Base-by-base conservation (phyloP, 169 alveolate species). In the Plasmodium falciparum region DNA sequence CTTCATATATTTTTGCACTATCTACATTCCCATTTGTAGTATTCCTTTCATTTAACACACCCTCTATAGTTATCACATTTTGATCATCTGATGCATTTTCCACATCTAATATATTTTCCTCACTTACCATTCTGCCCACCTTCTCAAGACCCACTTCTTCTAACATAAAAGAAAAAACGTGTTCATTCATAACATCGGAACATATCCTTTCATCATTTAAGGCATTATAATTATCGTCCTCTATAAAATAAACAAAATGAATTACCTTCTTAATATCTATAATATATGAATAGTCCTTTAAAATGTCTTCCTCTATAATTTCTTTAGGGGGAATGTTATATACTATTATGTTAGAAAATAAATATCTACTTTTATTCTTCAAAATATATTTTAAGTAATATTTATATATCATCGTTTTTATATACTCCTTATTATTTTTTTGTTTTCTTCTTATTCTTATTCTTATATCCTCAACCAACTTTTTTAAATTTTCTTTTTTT, bases 341-440 rank as follows among this genome's bases (percentile, higher is more conserved):
- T 11, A 73, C 24, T 7, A 86, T 67, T 24, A 86, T 20, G 49
- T 86, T 72, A 12, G 70, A 54, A 71, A 86, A 86, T 61, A 72
- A 29, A 20, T 61, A 83, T 3, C 17, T 43, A n/a, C 85, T 83
- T n/a, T 78, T 69, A 17, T 56, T 17, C 13, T 45, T 15, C 47
- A 63, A 8, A 11, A 47, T 24, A 22, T 52, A 12, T 67, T 86
- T 56, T 66, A 86, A 45, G 43, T 72, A 72, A 52, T 12, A 61
- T n/a, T 29, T 13, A 61, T 86, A 86, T 24, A 86, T 62, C 12
- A 39, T 39, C 47, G 47, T 39, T 39, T 39, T 39, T 39, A 39
- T 39, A 39, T 39, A 39, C 6, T 5, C 47, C 47, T 39, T 39
- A 39, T 39, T 39, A 39, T 39, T 39, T 39, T 39, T 39, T 5